Conservation (phyloP, 2,329 filamentous ascomycete genomes). For the Colletotrichum cuscutae region DNA sequence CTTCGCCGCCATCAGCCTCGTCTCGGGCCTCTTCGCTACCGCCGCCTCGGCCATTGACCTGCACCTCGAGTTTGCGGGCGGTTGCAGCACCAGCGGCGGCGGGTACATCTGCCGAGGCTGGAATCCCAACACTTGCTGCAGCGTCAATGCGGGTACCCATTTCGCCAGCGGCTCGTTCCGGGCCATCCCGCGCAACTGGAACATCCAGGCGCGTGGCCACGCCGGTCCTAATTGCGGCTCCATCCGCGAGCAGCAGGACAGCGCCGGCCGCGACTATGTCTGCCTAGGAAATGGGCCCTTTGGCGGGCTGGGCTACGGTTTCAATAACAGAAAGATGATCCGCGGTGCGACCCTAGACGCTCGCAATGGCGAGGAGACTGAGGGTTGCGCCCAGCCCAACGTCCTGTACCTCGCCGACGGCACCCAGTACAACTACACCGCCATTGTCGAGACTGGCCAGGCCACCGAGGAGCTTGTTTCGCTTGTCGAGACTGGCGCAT, state of each 20-base stretch:
- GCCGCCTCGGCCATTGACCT: constrained; percentile 27
- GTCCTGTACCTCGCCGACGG: constrained; percentile 25
- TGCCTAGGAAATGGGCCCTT: constrained; percentile 18
- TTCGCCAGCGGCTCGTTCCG: constrained; percentile 24
- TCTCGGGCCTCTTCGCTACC: constrained; percentile 22
- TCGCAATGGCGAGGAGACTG: constrained; percentile 9
- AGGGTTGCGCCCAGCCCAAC: constrained; percentile 17
- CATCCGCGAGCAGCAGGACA: constrained; percentile 17
- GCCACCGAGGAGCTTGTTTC: constrained; percentile 7
- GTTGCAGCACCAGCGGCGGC: constrained; percentile 23
- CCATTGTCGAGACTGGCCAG: constrained; percentile 20
- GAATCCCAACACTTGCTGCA: constrained; percentile 24
- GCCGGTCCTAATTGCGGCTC: constrained; percentile 22
- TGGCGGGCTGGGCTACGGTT: constrained; percentile 10
- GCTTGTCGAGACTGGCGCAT: background rate
- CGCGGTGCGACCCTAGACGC: constrained; percentile 23
- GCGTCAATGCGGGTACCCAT: constrained; percentile 14
- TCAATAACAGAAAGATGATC: constrained; percentile 22
- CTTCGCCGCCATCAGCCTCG: constrained; percentile 7
- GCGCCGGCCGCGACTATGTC: constrained; percentile 13
- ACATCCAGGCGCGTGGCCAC: constrained; percentile 14
- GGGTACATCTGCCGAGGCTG: background rate
- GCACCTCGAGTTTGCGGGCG: constrained; percentile 25
- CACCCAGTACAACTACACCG: constrained; percentile 31
- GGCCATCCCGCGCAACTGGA: constrained; percentile 19